A percentile compares a stretch with the other conserved stretches of the same genome.
phyloP scores from a whole-genome alignment of 2,329 filamentous ascomycete genomes.

The Pseudogymnoascus verrucosus region DNA sequence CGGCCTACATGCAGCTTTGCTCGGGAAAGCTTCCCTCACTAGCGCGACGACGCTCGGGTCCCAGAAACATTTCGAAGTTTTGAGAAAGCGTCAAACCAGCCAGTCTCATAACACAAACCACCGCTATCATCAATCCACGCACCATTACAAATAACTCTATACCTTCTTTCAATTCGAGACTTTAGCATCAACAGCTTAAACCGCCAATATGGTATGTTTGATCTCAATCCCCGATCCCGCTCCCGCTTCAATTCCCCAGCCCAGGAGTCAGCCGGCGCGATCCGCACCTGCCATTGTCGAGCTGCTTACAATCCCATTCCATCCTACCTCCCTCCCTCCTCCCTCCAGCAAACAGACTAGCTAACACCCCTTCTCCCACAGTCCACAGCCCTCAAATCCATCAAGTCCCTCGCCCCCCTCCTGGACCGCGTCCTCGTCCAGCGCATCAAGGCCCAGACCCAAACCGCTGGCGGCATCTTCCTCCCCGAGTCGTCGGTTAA shows the following conservation, averaged over 20 bases:
- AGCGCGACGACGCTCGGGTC: conserved; percentile 2
- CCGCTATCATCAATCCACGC: not conserved
- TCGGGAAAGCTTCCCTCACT: not conserved
- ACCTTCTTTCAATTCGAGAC: not conserved
- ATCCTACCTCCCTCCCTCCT: not conserved
- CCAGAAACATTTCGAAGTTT: conserved; percentile 9
- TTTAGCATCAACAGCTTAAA: not conserved
- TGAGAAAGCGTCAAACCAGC: not conserved
- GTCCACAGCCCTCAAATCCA: conserved; percentile 78
- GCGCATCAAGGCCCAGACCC: conserved; percentile 93
- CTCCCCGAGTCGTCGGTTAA: conserved; percentile 94
- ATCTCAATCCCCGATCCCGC: not conserved
- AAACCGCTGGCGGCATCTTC: conserved; percentile 95
- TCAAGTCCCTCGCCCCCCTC: conserved; percentile 90
- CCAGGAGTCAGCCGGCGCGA: not conserved
- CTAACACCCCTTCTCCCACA: conserved; percentile 23
- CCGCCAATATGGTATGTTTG: conserved; percentile 7
- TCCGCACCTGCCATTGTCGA: not conserved
- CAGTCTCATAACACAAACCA: not conserved
- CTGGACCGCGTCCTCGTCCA: conserved; percentile 98
- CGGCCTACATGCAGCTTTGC: not conserved
- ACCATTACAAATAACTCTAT: not conserved
- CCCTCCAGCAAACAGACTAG: not conserved
- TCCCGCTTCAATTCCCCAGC: not conserved
- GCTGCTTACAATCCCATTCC: not conserved